A percentile compares a stretch with the other conserved stretches of the same genome.
Evolutionary conservation across 2,329 filamentous ascomycete species (phyloP).

Genomic region (Alternaria gansuensis): DNA sequence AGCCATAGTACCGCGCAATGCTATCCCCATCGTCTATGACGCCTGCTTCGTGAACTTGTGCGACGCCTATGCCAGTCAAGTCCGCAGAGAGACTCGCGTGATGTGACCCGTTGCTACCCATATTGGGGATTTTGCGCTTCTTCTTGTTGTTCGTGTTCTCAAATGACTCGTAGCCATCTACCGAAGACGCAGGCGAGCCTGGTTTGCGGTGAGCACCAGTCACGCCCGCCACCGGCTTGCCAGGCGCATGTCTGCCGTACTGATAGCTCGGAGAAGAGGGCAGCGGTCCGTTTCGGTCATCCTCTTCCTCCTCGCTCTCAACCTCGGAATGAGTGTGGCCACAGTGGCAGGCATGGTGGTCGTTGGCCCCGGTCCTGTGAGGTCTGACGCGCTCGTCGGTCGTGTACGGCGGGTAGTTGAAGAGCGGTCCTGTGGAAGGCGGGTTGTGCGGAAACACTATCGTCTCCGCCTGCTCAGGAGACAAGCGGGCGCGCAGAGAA

Average conservation of each 20-base stretch:
- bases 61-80: slow-evolving; percentile 70
- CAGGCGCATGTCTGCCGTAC: slow-evolving; percentile 46
- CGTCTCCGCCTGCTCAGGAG: slow-evolving; percentile 81
- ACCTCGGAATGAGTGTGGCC: slow-evolving; percentile 59
- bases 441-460: slow-evolving; percentile 83
- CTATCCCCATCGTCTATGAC: slow-evolving; percentile 58
- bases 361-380: slow-evolving; percentile 61
- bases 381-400: slow-evolving; percentile 42
- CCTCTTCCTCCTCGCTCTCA: slow-evolving; percentile 68
- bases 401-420: slow-evolving; percentile 69
- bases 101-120: slow-evolving; percentile 72
- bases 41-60: slow-evolving; percentile 55
- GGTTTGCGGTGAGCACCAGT: slow-evolving; percentile 53
- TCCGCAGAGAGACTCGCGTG: slow-evolving; percentile 67
- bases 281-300: slow-evolving; percentile 55
- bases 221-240: slow-evolving; percentile 34
- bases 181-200: slow-evolving; percentile 71
- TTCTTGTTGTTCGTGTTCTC: slow-evolving; percentile 99
- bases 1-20: slow-evolving; percentile 65
- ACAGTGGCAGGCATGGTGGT: slow-evolving; percentile 59
- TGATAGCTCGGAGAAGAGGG: slow-evolving; percentile 54
- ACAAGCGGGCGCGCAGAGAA: slow-evolving; percentile 84
- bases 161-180: slow-evolving; percentile 94
- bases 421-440: slow-evolving; percentile 75
- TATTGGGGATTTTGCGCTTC: slow-evolving; percentile 96